Base-by-base conservation (phyloP, 345 rosid species). In the Hirschfeldia incana region DNA sequence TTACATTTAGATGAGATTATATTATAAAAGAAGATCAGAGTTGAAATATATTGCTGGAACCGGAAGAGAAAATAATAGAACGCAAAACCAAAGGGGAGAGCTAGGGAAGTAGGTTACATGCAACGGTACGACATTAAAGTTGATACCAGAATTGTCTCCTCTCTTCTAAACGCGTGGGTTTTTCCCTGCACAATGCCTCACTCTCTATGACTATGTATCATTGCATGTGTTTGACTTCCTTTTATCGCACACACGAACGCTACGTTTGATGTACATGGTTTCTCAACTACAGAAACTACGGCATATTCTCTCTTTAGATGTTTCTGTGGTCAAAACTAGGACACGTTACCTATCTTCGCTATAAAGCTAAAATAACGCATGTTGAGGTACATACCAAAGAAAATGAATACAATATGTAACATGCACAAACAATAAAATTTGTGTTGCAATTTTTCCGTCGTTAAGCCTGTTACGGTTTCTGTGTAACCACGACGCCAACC, bases 111-210 rank as follows among this genome's bases (percentile, higher is more conserved):
- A 79, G 78, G 74, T 60, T 79, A 27, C 82, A 79, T 79, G 82
- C 82, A 79, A 73, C 15, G 78, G 70, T 73, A 73, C 65, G 82
- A 68, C 78, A 74, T 67, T 73, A 79, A 74, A 79, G 82, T 46
- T 79, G 69, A 74, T 79, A 33, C 74, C 78, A 79, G 78, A 67
- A 67, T 61, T 79, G 82, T 79, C 78, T 37, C 82, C 64, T 74
- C 74, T 79, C 78, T 68, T 21, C 65, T 73, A 16, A 79, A 67
- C 78, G 82, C 82, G 74, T 74, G 82, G 69, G 74, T 46, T 73
- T 73, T 33, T 16, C 70, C 34, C 74, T 79, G 78, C 61, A 32
- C 74, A 46, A 67, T 42, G 58, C 73, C 26, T 72, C 42, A 59
- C 73, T 72, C 69, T 65, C 62, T 29, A 7, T 15, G n/a, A 61